These are phyloP conservation scores for Puya raimondii DNA, from an alignment of 176 grass and related monocot genomes.

Conservation along the genomic window DNA sequence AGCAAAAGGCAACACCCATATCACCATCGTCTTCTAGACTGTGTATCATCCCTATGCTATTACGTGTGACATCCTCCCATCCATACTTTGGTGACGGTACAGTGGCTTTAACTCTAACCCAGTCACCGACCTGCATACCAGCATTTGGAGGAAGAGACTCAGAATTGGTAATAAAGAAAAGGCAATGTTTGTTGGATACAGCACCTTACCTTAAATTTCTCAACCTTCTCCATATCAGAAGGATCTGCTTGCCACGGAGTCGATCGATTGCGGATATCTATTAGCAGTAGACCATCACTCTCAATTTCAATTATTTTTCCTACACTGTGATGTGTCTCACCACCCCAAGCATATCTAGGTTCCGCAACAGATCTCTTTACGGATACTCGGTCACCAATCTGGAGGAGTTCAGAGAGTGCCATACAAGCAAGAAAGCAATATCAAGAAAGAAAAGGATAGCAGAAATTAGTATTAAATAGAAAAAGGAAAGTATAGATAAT, in stretches of 20 bases:
- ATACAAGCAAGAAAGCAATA: conserved; percentile 19
- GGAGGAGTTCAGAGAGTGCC: background rate
- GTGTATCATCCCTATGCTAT: conserved; percentile 84
- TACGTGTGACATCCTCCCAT: conserved; percentile 92
- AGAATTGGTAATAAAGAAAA: background rate
- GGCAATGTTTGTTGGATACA: background rate
- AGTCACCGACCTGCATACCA: conserved; percentile 75
- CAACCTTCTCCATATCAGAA: conserved; percentile 97
- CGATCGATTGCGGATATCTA: conserved; percentile 72
- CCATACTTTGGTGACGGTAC: conserved; percentile 98
- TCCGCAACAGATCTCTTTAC: conserved; percentile 96
- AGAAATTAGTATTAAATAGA: background rate
- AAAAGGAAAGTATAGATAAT: background rate
- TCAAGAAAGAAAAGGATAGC: background rate
- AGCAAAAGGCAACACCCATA: conserved; percentile 93
- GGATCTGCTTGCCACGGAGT: conserved; percentile 79
- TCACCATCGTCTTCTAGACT: conserved; percentile 96
- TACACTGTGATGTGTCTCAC: conserved; percentile 98
- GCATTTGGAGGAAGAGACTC: conserved; percentile 1
- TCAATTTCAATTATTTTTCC: conserved; percentile 90
- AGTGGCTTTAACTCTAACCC: conserved; percentile 86
- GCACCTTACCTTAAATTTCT: conserved; percentile 69
- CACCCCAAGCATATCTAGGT: conserved; percentile 94
- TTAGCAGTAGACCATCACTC: conserved; percentile 70
- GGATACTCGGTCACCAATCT: conserved; percentile 96